Conservation (phyloP, 345 rosid species). For the Lumnitzera littorea region DNA sequence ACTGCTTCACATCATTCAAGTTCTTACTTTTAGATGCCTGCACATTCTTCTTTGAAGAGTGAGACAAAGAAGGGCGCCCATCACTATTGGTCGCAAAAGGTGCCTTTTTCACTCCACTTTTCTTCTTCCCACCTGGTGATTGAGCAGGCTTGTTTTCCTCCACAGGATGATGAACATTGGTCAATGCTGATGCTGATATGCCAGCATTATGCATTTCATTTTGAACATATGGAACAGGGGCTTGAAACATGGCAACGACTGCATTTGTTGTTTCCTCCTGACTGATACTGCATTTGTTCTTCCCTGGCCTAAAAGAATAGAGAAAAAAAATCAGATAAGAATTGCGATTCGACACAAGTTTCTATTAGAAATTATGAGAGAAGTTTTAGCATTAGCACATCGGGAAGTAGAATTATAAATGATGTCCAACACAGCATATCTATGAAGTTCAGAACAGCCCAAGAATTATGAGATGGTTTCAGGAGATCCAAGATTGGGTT, state of each 20-base stretch:
- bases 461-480: too few relatives aligned
- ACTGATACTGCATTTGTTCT: conserved; percentile 61
- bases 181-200: conserved; percentile 16
- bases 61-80: conserved; percentile 25
- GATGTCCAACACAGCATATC: too few relatives aligned
- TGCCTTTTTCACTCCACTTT: conserved; percentile 40
- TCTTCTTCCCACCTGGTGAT: conserved; percentile 42
- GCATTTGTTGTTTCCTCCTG: conserved; percentile 84
- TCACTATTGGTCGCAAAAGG: conserved; percentile 20
- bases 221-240: conserved; percentile 37
- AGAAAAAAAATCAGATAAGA: conserved; percentile 14
- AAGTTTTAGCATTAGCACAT: too few relatives aligned
- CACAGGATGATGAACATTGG: conserved; percentile 20
- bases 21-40: conserved; percentile 30
- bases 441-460: too few relatives aligned
- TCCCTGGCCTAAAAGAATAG: conserved; percentile 61
- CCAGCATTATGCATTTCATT: conserved; percentile 31
- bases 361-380: neutral
- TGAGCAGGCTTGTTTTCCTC: conserved; percentile 20
- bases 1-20: conserved; percentile 32
- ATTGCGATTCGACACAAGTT: neutral
- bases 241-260: conserved; percentile 32
- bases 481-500: too few relatives aligned
- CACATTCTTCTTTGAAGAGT: conserved; percentile 43
- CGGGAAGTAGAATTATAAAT: too few relatives aligned